A percentile compares a stretch with the other conserved stretches of the same genome.
These are phyloP conservation scores for Sanguinoderma infundibulare DNA, from an alignment of 1,284 basidiomycete genomes.

Conservation along the genomic window DNA sequence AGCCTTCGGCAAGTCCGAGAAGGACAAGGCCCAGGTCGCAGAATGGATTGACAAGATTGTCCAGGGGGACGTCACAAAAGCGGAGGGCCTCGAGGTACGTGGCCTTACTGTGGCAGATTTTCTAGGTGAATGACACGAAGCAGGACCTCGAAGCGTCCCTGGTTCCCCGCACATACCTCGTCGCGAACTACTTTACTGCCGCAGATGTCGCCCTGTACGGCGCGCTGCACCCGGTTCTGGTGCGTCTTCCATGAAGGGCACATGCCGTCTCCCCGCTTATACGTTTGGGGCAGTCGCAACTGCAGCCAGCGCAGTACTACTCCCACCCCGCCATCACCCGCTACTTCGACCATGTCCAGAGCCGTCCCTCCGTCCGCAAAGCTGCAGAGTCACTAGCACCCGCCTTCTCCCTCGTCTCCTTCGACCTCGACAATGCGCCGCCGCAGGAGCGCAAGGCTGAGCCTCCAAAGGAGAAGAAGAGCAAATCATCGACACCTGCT, in stretches of 20 bases:
- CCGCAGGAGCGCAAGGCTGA: conserved; percentile 74
- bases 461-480: conserved; percentile 79
- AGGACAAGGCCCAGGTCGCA: conserved; percentile 64
- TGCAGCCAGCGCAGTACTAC: conserved; percentile 72
- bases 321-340: conserved; percentile 82
- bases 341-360: conserved; percentile 94
- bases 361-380: conserved; percentile 60
- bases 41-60: conserved; percentile 73
- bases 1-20: conserved; percentile 59
- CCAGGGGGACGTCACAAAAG: conserved; percentile 51
- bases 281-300: conserved; percentile 55
- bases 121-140: conserved; percentile 12
- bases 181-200: conserved; percentile 81
- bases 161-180: conserved; percentile 79
- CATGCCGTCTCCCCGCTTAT: not conserved
- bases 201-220: conserved; percentile 89
- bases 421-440: conserved; percentile 82
- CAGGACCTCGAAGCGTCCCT: conserved; percentile 80
- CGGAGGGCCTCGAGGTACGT: conserved; percentile 54
- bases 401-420: conserved; percentile 62
- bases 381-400: conserved; percentile 57
- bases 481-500: conserved; percentile 55
- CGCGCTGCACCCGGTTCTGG: conserved; percentile 78
- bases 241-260: conserved; percentile 44
- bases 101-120: not conserved